Percentiles rank a stretch among this genome's conserved stretches.
These are phyloP conservation scores for Onygenales sp. DNA, from an alignment of 2,329 filamentous ascomycete genomes.

Conservation along the genomic window DNA sequence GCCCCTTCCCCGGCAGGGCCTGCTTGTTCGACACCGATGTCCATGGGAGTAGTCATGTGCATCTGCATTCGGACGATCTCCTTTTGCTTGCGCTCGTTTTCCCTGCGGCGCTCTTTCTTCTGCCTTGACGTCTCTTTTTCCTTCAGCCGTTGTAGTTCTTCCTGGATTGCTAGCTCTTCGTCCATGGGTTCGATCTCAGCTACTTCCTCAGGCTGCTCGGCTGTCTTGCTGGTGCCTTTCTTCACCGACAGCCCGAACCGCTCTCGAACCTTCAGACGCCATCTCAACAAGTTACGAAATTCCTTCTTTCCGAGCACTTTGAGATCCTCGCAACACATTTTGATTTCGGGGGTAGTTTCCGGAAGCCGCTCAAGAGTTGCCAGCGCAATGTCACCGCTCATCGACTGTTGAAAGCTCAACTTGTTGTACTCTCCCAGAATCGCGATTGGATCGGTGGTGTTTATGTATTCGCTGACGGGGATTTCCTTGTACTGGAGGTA, in stretches of 20 bases:
- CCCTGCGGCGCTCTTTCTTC: constrained; percentile 73
- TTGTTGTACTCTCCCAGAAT: constrained; percentile 81
- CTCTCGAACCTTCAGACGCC: constrained; percentile 81
- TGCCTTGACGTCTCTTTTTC: constrained; percentile 68
- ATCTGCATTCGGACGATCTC: constrained; percentile 96
- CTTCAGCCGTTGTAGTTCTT: constrained; percentile 72
- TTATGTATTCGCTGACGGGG: constrained; percentile 83
- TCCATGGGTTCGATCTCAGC: constrained; percentile 84
- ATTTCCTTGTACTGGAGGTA: constrained; percentile 87
- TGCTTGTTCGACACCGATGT: constrained; percentile 84
- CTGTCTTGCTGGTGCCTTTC: constrained; percentile 41
- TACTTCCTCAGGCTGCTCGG: constrained; percentile 57
- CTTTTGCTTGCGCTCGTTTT: constrained; percentile 89
- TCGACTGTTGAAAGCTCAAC: constrained; percentile 70
- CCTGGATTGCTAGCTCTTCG: constrained; percentile 82
- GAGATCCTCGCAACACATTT: constrained; percentile 68
- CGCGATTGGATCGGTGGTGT: constrained; percentile 84
- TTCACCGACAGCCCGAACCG: constrained; percentile 80
- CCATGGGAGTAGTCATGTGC: constrained; percentile 91
- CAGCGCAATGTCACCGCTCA: constrained; percentile 74
- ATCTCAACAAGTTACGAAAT: constrained; percentile 80
- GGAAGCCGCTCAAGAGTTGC: constrained; percentile 77
- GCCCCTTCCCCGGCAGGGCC: constrained; percentile 69
- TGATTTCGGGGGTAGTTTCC: constrained; percentile 76
- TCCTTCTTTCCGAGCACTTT: constrained; percentile 90